Base-by-base conservation (phyloP, 768 basidiomycete species). In the Postia placenta region DNA sequence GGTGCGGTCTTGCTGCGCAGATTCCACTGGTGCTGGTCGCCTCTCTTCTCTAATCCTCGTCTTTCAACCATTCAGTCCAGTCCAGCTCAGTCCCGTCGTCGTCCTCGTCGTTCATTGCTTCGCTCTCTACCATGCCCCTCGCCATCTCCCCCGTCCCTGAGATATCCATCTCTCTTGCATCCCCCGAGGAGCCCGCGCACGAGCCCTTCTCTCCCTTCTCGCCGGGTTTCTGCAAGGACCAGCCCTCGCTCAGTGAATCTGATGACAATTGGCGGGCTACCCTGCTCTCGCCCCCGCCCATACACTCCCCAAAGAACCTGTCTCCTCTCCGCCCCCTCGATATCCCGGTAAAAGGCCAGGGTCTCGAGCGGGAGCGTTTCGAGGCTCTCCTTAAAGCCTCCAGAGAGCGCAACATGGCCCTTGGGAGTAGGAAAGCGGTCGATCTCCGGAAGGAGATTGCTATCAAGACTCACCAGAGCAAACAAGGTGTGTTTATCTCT, bases 401-500 rank as follows among this genome's bases (percentile, higher is more conserved):
- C 36, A 76, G 74, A 60, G 80, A 83, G 54, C 72, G 78, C 56
- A 79, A 77, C 58, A 64, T 70, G 15, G 60, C 62, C 22, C 49
- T 73, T 11, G 72, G 70, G 35, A 63, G 63, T 39, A 83, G 75
- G 64, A 75, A 68, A 63, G 65, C 65, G 23, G 69, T 69, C 19
- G 78, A 86, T 66, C 74, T 90, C 44, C 80, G 84, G 55, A 87
- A 81, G 67, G 83, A 89, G 66, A 79, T 87, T 43, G 82, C 83
- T 11, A 65, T 85, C 49, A 87, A 82, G 65, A 76, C 74, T 44
- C 86, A 88, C 66, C 79, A 74, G 68, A 78, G 74, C 61, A 87
- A 84, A 69, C 84, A 87, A 67, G 70, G 89, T 90, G 63, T 57
- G 77, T 72, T 37, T 15, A 36, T 37, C 48, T 36, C 41, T 37